A percentile compares a stretch with the other conserved stretches of the same genome.
Conservation (phyloP, 2,329 filamentous ascomycete genomes). For the Ciborinia camelliae region DNA sequence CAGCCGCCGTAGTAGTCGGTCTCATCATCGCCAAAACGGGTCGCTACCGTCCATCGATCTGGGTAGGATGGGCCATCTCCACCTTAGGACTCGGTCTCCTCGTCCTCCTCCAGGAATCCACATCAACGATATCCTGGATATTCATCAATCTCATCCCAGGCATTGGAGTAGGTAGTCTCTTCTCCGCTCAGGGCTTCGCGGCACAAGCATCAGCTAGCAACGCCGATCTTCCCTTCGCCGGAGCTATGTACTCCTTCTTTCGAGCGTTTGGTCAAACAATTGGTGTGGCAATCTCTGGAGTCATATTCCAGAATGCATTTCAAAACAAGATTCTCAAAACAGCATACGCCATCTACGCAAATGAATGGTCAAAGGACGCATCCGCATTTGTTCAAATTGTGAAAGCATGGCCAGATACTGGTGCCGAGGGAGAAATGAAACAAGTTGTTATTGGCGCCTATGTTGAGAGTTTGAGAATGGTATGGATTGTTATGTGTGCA, state of each 20-base stretch:
- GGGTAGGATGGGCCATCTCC: constrained; percentile 57
- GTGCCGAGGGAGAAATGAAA: constrained; percentile 20
- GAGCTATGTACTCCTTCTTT: constrained; percentile 64
- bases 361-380: constrained; percentile 26
- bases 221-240: constrained; percentile 55
- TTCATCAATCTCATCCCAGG: constrained; percentile 59
- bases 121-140: constrained; percentile 53
- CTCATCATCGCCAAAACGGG: constrained; percentile 53
- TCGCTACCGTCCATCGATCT: constrained; percentile 48
- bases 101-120: constrained; percentile 47
- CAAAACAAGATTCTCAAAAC: constrained; percentile 28
- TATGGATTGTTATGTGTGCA: constrained; percentile 32
- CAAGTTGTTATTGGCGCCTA: constrained; percentile 22
- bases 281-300: constrained; percentile 50
- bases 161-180: constrained; percentile 59
- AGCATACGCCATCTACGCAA: constrained; percentile 20
- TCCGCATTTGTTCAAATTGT: constrained; percentile 28
- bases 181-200: constrained; percentile 57
- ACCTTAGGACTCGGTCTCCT: constrained; percentile 57
- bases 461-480: constrained; percentile 27
- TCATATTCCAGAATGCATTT: constrained; percentile 63
- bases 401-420: constrained; percentile 21
- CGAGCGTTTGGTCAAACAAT: constrained; percentile 51
- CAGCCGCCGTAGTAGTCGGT: constrained; percentile 52
- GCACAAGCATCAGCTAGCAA: constrained; percentile 58